These are phyloP conservation scores for Cryptococcus sp. DNA, from an alignment of 1,284 basidiomycete genomes.

Conservation along the genomic window DNA sequence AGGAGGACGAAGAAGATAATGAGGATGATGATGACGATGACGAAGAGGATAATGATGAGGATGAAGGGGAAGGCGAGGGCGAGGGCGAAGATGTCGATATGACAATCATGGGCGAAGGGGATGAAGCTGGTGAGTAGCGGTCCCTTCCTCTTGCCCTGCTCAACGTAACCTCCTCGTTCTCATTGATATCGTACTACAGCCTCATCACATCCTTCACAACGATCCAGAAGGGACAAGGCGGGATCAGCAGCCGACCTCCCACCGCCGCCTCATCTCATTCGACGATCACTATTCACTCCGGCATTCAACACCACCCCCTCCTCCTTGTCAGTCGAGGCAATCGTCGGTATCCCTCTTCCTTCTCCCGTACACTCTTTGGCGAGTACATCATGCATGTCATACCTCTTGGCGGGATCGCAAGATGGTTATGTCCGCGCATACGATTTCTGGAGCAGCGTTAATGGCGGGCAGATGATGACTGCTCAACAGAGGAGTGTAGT, in stretches of 20 bases:
- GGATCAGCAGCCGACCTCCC: constrained; percentile 12
- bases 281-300: constrained; percentile 40
- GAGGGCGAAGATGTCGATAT: constrained; percentile 24
- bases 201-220: constrained; percentile 13
- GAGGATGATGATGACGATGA: constrained; percentile 29
- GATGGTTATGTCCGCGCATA: constrained; percentile 94
- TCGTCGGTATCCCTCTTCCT: constrained; percentile 87
- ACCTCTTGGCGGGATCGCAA: constrained; percentile 85
- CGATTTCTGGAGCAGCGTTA: constrained; percentile 85
- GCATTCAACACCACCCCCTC: constrained; percentile 49
- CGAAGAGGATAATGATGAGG: constrained; percentile 31
- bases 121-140: constrained; percentile 11
- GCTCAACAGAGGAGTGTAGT: constrained; percentile 87
- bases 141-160: not conserved
- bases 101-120: constrained; percentile 21
- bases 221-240: not conserved
- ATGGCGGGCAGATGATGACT: constrained; percentile 82
- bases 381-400: constrained; percentile 80
- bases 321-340: constrained; percentile 84
- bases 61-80: constrained; percentile 28
- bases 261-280: constrained; percentile 38
- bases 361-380: constrained; percentile 83
- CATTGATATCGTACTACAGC: not conserved
- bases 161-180: not conserved
- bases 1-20: constrained; percentile 31